A percentile compares a stretch with the other conserved stretches of the same genome.
Conservation (phyloP, 106 monocot genomes). For the Vanilla planifolia region DNA sequence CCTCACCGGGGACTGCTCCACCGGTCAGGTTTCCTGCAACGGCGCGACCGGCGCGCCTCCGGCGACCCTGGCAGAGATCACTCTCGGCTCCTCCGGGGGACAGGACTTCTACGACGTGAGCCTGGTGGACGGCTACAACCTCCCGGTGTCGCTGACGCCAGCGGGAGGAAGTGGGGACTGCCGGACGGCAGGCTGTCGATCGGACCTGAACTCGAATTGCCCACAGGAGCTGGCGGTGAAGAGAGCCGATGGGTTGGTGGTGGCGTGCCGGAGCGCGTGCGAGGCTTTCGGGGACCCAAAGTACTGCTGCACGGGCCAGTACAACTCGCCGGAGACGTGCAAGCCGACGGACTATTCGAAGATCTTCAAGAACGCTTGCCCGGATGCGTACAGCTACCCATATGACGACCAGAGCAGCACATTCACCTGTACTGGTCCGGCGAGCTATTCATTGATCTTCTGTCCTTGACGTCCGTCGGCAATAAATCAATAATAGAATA, state of each 20-base stretch:
- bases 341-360: slow-evolving; percentile 34
- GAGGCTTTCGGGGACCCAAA: slow-evolving; percentile 11
- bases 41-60: slow-evolving; percentile 52
- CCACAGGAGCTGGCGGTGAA: slow-evolving; percentile 31
- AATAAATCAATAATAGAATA: too few relatives aligned
- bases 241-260: slow-evolving; percentile 5
- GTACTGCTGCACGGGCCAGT: slow-evolving; percentile 33
- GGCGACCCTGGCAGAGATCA: slow-evolving; percentile 59
- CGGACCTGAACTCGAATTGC: slow-evolving; percentile 35
- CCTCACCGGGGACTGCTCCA: slow-evolving; percentile 46
- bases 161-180: slow-evolving; percentile 15
- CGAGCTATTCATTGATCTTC: slow-evolving; percentile 27
- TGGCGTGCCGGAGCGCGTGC: slow-evolving; percentile 46
- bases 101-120: slow-evolving; percentile 56
- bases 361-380: slow-evolving; percentile 37
- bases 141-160: slow-evolving; percentile 30
- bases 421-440: slow-evolving; percentile 31
- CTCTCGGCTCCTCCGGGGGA: slow-evolving; percentile 13
- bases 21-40: slow-evolving; percentile 26
- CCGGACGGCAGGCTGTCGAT: slow-evolving; percentile 12
- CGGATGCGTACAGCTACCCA: slow-evolving; percentile 39
- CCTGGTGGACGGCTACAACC: slow-evolving; percentile 55
- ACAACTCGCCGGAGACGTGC: slow-evolving; percentile 10
- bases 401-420: slow-evolving; percentile 32
- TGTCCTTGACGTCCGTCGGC: too few relatives aligned